Base-by-base conservation (phyloP, 139 green algal species). In the Coccomyxa sp. region DNA sequence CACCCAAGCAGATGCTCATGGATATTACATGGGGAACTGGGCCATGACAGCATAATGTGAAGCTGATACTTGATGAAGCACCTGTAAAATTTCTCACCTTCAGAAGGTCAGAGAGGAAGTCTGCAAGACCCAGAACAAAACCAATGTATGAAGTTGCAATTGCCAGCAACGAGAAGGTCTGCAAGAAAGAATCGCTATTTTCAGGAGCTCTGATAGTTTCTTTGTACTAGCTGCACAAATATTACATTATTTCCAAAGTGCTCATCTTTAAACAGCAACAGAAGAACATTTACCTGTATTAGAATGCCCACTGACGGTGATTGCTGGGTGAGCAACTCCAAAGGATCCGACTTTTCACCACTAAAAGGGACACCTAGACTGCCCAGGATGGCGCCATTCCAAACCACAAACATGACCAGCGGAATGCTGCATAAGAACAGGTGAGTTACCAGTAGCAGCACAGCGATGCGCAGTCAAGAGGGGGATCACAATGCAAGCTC, bases 121-220 rank as follows among this genome's bases (percentile, higher is more conserved):
- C 92, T 13, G 87, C 85, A 18, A 97, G 88, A 12, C 93, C 95
- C 32, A 98, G 81, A 0, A 95, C 84, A 63, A 98, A 98, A 38
- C 92, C 95, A 15, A 96, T 96, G 89, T 93, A 96, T 58, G 84
- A 92, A 0, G 95, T 97, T 68, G 89, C 90, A 11, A 98, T 83
- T 0, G 95, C 95, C 51, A 97, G 86, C 68, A 96, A 88, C 0
- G 89, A 91, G 79, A 95, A 95, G 15, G 74, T 32, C 67, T 77
- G 88, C 57, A 67, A 12, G 27, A 18, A 51, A 77, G 16, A 3
- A 66, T 60, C 30, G 4, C 3, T 14, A 80, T 12, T 32, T 4
- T 80, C 30, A 60, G 38, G 66, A 32, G 0, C 1, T 80, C 4
- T 63, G 17, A 66, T 27, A 59, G 18, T 4, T 32, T 13, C 28